These are phyloP conservation scores for Scutellaria minor DNA, from an alignment of 257 asterid species.

Conservation along the genomic window DNA sequence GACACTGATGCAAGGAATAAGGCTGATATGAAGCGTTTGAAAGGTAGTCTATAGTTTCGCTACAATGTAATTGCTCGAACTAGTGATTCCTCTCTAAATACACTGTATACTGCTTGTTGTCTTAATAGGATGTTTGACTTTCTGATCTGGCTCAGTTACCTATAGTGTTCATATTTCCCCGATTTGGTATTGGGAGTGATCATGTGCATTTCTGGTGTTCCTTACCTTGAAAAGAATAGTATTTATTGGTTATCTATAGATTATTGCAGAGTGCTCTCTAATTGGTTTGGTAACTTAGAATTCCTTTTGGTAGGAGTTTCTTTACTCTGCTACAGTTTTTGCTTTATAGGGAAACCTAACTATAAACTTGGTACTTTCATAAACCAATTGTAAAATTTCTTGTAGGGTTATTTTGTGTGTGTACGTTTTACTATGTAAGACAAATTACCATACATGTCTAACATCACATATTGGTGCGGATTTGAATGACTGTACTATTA, in stretches of 20 bases:
- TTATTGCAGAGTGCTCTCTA: slow-evolving; percentile 22
- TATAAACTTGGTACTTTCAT: background rate
- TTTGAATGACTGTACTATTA: background rate
- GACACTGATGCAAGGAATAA: slow-evolving; percentile 82
- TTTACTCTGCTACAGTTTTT: slow-evolving; percentile 11
- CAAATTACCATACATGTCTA: background rate
- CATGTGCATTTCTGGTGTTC: background rate
- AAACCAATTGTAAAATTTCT: background rate
- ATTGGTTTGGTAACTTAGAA: background rate
- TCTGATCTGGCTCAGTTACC: slow-evolving; percentile 24
- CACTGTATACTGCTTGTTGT: slow-evolving; percentile 15
- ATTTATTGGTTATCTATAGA: slow-evolving; percentile 7
- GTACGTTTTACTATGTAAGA: background rate
- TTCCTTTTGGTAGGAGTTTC: slow-evolving; percentile 2
- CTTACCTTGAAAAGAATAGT: slow-evolving; percentile 17
- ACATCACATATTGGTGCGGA: background rate
- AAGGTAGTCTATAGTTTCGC: slow-evolving; percentile 52
- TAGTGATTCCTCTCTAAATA: background rate
- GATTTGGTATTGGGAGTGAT: slow-evolving; percentile 9
- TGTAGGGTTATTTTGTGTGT: background rate
- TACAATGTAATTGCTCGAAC: background rate
- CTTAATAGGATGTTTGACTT: background rate
- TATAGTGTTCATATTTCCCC: background rate
- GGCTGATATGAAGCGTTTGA: slow-evolving; percentile 65
- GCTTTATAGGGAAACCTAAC: background rate